Evolutionary conservation across 2,329 filamentous ascomycete species (phyloP).

Genomic region (Sporothrix sp.): DNA sequence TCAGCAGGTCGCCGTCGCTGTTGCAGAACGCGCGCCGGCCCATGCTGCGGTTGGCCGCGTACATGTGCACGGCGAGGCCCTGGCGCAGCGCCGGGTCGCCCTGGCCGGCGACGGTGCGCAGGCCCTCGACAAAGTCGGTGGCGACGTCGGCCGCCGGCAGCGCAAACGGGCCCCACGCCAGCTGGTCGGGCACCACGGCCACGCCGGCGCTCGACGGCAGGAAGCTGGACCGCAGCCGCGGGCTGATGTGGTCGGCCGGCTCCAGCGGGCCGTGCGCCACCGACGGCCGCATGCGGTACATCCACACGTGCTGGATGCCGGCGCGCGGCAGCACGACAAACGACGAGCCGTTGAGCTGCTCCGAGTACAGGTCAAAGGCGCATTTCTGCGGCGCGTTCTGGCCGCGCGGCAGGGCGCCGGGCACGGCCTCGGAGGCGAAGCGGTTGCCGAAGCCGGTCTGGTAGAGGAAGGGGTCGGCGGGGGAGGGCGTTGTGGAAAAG

Average conservation of each 20-base stretch:
- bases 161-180: constrained; percentile 34
- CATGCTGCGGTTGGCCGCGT: constrained; percentile 39
- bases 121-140: constrained; percentile 36
- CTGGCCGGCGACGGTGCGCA: constrained; percentile 39
- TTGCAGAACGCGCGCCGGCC: constrained; percentile 37
- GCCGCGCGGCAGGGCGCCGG: constrained; percentile 33
- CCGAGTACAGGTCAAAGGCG: constrained; percentile 32
- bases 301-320: constrained; percentile 25
- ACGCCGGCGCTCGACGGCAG: constrained; percentile 36
- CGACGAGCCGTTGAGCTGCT: constrained; percentile 36
- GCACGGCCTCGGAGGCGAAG: constrained; percentile 37
- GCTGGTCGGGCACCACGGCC: constrained; percentile 22
- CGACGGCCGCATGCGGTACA: constrained; percentile 26
- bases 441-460: constrained; percentile 47
- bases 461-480: constrained; percentile 38
- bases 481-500: background rate
- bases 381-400: constrained; percentile 37
- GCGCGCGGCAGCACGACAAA: constrained; percentile 23
- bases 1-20: constrained; percentile 57
- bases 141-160: constrained; percentile 7
- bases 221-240: constrained; percentile 32
- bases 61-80: constrained; percentile 40
- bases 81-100: constrained; percentile 40
- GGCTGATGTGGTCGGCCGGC: constrained; percentile 17
- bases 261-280: constrained; percentile 22